Evolutionary conservation across 2,329 filamentous ascomycete species (phyloP), one percentile per base, ranked within the genome.

Genomic region (Laburnicola sp.): DNA sequence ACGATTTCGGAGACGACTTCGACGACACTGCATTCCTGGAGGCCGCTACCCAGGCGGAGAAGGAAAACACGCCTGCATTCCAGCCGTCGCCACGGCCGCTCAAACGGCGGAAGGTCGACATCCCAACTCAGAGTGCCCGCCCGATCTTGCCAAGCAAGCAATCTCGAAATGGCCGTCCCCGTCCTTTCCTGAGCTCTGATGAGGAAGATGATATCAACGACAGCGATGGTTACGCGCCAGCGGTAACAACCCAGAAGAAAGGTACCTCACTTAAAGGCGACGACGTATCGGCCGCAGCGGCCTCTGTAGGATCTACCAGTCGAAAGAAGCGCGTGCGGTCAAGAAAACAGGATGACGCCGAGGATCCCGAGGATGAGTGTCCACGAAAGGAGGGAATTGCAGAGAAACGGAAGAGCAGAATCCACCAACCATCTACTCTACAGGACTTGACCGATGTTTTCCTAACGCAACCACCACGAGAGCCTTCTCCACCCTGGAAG

Each of bases 11-110:
- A 51, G 84, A 84, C 56, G 64, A 84, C 56, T 79, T 87, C 45
- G 80, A 82, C 45, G 86, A 89, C 54, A 86, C 86, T 62, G 86
- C 87, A 58, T 74, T 89, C 51, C 76, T 88, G 38, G 74, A 80
- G 31, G 85, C 80, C 5, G 77, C 85, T 22, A 84, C 81, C 32
- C 80, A 85, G 56, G 71, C 72, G 3, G 73, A 74, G 59, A 62
- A 62, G 26, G 58, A 64, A 48, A 59, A 60, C 32, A 56, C 70
- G 50, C 57, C 63, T 42, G 51, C 60, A 63, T 72, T 73, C 55
- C 69, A 54, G 32, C 44, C 58, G 34, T 73, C 68, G 45, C 67
- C 70, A 48, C 63, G 69, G 48, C 64, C 69, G 25, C 53, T 58
- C 48, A 76, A 76, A 61, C 66, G 74, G 28, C 66, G 64, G 38